Conservation (phyloP, 2,329 filamentous ascomycete species). For the Aspergillus versicolor region DNA sequence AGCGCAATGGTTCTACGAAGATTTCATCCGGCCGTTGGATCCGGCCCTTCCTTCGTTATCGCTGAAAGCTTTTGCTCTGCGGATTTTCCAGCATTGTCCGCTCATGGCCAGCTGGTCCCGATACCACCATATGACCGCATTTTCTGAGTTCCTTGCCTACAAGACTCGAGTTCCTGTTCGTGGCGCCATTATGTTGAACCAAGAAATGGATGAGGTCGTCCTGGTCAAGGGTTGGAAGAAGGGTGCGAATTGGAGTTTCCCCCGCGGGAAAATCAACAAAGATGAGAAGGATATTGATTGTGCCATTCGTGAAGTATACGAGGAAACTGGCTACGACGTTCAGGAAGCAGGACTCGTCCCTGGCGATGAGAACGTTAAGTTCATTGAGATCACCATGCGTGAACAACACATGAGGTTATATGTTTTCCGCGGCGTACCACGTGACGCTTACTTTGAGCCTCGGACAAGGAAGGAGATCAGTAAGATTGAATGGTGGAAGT, state of each 20-base stretch:
- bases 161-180: conserved; percentile 92
- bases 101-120: conserved; percentile 78
- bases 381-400: conserved; percentile 83
- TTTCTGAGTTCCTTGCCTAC: conserved; percentile 89
- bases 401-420: conserved; percentile 93
- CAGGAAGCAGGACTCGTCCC: conserved; percentile 72
- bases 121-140: conserved; percentile 76
- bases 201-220: conserved; percentile 89
- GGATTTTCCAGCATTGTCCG: conserved; percentile 92
- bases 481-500: conserved; percentile 91
- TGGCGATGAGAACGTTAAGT: conserved; percentile 70
- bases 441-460: conserved; percentile 84
- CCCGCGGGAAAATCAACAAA: conserved; percentile 96
- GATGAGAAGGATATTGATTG: conserved; percentile 93
- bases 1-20: conserved; percentile 99
- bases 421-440: conserved; percentile 84
- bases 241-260: conserved; percentile 93
- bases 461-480: conserved; percentile 96
- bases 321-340: conserved; percentile 91
- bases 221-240: conserved; percentile 99
- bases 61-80: conserved; percentile 79
- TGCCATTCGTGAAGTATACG: conserved; percentile 89
- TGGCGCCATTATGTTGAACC: conserved; percentile 88
- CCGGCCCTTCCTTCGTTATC: conserved; percentile 80
- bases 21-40: conserved; percentile 92